Conservation (phyloP, 352 stramenopile genomes). For the Peronospora destructor region DNA sequence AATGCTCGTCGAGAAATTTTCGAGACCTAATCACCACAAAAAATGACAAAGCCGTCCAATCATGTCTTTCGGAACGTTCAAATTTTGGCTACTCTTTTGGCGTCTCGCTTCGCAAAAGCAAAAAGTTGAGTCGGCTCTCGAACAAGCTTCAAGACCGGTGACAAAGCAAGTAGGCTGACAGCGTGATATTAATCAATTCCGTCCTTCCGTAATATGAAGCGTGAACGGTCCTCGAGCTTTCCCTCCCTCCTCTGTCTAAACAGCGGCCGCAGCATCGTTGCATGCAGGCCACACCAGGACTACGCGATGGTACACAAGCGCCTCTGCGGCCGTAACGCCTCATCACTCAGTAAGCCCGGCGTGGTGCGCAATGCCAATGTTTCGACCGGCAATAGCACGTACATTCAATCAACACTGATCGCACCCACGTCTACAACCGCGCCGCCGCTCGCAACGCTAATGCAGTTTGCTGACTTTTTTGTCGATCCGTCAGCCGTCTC, state of each 20-base stretch:
- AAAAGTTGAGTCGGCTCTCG: slow-evolving; percentile 7
- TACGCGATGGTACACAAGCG: slow-evolving; percentile 38
- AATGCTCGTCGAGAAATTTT: slow-evolving; percentile 1
- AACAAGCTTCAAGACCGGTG: slow-evolving; percentile 4
- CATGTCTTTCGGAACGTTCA: slow-evolving; percentile 7
- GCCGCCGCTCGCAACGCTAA: slow-evolving; percentile 9
- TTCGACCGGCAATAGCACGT: neutral
- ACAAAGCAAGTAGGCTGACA: slow-evolving; percentile 1
- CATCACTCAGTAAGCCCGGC: slow-evolving; percentile 14
- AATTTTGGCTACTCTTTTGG: slow-evolving; percentile 8
- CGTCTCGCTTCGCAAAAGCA: slow-evolving; percentile 5
- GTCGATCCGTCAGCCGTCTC: slow-evolving; percentile 41
- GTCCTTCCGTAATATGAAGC: slow-evolving; percentile 32
- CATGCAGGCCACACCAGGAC: slow-evolving; percentile 27
- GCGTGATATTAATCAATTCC: neutral
- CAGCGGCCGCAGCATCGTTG: slow-evolving; percentile 14
- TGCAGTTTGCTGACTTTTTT: slow-evolving; percentile 33
- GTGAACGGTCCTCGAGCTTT: slow-evolving; percentile 33
- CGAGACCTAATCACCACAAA: slow-evolving; percentile 7
- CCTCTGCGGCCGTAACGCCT: slow-evolving; percentile 23
- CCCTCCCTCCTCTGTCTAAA: slow-evolving; percentile 22
- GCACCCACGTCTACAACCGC: slow-evolving; percentile 17
- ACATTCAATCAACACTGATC: slow-evolving; percentile 8
- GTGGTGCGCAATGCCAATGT: slow-evolving; percentile 6
- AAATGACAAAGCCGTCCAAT: neutral